Evolutionary conservation across 441 rosid genomes (phyloP), one percentile per base, ranked within the genome.

Genomic region (Euphorbia celastroides): DNA sequence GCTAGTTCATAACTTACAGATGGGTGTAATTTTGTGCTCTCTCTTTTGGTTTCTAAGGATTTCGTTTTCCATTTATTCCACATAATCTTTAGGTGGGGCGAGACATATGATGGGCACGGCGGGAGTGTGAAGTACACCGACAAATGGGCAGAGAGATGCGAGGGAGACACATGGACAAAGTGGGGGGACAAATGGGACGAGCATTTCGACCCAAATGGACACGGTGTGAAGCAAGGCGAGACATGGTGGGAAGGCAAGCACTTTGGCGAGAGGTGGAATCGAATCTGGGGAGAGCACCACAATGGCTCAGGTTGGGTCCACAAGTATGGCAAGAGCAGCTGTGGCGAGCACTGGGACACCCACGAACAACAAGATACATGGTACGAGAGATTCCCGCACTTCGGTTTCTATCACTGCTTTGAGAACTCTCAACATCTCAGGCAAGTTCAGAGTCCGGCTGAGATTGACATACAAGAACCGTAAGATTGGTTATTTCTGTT

Each of bases 111-210:
- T 22, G 97, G 98, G 23, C 86, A 81, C 59, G 96, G 97, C 0
- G 96, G 93, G 55, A 90, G 96, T 82, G 73, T 76, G 59, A 93
- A 93, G 72, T 93, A 93, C 76, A 93, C 96, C 0, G 96, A 93
- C 78, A 93, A 90, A 76, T 93, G 98, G 98, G 98, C 97, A 0
- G 98, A 90, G 77, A 81, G 93, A n/a, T 79, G 86, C 57, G 89
- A 88, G 70, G 97, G 81, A 1, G 92, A 84, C 23, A 85, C 87
- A 13, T 90, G 98, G 97, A 77, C 94, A 17, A 93, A 88, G 60
- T 93, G 98, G 97, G 98, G 98, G 11, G 98, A 93, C 84, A 93
- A 93, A 73, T 90, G 98, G 98, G 98, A 93, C 14, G 98, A 90
- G 70, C 79, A 90, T 78, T 93, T 93, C 32, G 83, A 86, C 72